Evolutionary conservation across 306 rosid species (phyloP).

Genomic region (Cicer arietinum): DNA sequence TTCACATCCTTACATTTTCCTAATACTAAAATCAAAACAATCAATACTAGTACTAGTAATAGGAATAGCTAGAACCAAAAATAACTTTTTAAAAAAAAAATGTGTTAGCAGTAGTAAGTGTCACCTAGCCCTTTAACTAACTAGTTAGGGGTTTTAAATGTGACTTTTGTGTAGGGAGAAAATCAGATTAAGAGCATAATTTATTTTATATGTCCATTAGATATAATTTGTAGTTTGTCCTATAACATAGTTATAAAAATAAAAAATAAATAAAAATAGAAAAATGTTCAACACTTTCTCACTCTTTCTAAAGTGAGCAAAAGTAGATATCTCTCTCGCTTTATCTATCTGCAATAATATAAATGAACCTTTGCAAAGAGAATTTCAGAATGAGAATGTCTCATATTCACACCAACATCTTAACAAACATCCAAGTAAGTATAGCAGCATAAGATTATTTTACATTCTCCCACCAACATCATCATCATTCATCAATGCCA

Average conservation of each 20-base stretch:
- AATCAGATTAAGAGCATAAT: no score
- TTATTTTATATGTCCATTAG: no score
- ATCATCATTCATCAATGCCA: constrained; percentile 46
- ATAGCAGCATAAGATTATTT: constrained; percentile 21
- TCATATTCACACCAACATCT: constrained; percentile 35
- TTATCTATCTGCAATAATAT: constrained; percentile 29
- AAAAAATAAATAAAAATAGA: not conserved
- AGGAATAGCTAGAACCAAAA: not conserved
- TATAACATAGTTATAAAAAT: no score
- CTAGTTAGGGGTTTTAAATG: no score
- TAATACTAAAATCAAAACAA: not conserved
- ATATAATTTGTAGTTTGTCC: no score
- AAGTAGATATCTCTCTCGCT: constrained; percentile 1
- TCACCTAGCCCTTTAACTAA: no score
- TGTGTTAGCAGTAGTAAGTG: no score
- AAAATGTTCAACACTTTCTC: constrained; percentile 1
- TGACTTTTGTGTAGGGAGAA: no score
- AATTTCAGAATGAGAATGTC: constrained; percentile 43
- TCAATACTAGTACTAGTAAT: not conserved
- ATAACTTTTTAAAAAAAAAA: no score
- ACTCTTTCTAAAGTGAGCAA: constrained; percentile 29
- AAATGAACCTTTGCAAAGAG: constrained; percentile 33
- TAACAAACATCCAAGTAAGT: constrained; percentile 31
- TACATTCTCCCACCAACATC: constrained; percentile 34
- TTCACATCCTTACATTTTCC: constrained; percentile 24